Conservation (phyloP, 2,329 filamentous ascomycete species). For the Simplicillium aogashimaense region DNA sequence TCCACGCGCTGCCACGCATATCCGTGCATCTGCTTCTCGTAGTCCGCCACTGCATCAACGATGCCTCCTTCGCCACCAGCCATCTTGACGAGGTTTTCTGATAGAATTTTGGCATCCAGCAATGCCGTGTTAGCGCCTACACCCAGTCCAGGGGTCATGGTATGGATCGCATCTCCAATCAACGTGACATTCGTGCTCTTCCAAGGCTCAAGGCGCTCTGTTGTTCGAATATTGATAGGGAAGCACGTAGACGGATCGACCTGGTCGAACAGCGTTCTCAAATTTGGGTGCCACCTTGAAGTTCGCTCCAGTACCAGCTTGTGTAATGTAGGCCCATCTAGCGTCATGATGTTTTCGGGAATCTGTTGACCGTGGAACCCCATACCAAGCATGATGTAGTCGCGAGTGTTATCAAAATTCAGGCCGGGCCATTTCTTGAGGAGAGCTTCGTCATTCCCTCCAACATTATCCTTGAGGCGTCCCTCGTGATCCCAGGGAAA, state of each 20-base stretch:
- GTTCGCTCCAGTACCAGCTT: constrained; percentile 1
- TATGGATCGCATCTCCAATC: constrained; percentile 14
- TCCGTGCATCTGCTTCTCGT: constrained; percentile 7
- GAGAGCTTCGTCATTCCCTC: constrained; percentile 4
- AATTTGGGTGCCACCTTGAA: constrained; percentile 5
- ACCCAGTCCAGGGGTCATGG: constrained; percentile 12
- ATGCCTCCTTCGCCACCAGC: constrained; percentile 1
- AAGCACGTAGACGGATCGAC: constrained; percentile 7
- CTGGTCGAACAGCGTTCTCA: constrained; percentile 3
- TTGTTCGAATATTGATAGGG: constrained; percentile 7
- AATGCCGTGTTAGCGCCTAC: constrained; percentile 12
- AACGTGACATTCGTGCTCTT: constrained; percentile 8
- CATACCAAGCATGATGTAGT: constrained; percentile 8
- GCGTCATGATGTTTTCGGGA: constrained; percentile 2
- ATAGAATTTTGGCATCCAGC: constrained; percentile 9
- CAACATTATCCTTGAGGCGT: constrained; percentile 3
- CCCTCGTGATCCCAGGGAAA: constrained; percentile 8
- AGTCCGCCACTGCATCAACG: constrained; percentile 2
- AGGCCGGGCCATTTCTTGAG: constrained; percentile 6
- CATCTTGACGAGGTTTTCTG: constrained; percentile 1
- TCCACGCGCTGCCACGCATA: constrained; percentile 8
- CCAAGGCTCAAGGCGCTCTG: constrained; percentile 6
- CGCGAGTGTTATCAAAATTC: constrained; percentile 8
- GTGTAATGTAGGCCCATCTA: constrained; percentile 5
- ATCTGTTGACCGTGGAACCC: constrained; percentile 3